These are phyloP conservation scores for Acer saccharum DNA, from an alignment of 345 rosid species.

Conservation along the genomic window DNA sequence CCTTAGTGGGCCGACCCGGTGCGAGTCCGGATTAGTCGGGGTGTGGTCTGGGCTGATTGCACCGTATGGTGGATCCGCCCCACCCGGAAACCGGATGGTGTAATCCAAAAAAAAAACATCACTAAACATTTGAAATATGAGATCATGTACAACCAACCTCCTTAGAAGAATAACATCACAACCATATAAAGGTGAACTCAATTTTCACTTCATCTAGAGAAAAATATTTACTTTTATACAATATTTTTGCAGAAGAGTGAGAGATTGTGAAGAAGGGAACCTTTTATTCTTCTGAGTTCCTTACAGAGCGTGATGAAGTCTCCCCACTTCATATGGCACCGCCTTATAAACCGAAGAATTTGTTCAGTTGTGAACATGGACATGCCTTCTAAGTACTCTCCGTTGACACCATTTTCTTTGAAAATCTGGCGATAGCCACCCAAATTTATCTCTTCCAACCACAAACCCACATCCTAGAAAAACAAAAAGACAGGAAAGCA, in stretches of 20 bases:
- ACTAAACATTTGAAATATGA: neutral
- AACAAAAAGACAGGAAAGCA: neutral
- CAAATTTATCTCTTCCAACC: slow-evolving; percentile 93
- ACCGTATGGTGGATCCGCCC: too few species aligned
- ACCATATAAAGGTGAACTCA: neutral
- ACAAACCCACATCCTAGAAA: slow-evolving; percentile 87
- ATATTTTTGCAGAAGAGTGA: neutral
- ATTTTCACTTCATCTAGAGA: neutral
- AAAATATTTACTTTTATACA: neutral
- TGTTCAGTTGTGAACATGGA: slow-evolving; percentile 98
- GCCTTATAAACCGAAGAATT: slow-evolving; percentile 93
- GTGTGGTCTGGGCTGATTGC: too few species aligned
- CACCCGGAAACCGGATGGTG: too few species aligned
- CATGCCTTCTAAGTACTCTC: slow-evolving; percentile 96
- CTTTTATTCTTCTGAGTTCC: slow-evolving; percentile 97
- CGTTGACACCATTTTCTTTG: slow-evolving; percentile 89
- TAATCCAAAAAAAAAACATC: too few species aligned
- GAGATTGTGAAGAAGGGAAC: slow-evolving; percentile 31
- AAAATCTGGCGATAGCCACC: slow-evolving; percentile 89
- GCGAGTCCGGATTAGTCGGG: too few species aligned
- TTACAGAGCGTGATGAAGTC: slow-evolving; percentile 97
- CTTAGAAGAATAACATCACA: neutral
- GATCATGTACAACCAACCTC: neutral
- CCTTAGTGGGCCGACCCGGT: too few species aligned
- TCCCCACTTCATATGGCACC: slow-evolving; percentile 99